These are phyloP conservation scores for Scutellaria baicalensis DNA, from an alignment of 257 asterid genomes.

Conservation along the genomic window DNA sequence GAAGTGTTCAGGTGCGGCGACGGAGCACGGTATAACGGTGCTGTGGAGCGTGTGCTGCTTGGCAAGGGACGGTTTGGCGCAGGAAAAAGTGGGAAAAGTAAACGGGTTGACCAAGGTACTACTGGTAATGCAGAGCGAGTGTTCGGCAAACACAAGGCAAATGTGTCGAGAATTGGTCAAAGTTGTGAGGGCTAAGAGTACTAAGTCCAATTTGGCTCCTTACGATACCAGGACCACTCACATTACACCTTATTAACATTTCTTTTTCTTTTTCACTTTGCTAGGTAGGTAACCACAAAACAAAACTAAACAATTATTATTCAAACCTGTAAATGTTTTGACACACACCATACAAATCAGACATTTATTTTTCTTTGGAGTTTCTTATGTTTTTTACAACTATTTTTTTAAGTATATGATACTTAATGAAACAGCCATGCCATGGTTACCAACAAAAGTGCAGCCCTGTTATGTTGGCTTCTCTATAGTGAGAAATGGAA, in stretches of 20 bases:
- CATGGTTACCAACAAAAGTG: no score
- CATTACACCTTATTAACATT: slow-evolving; percentile 62
- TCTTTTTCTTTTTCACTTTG: background rate
- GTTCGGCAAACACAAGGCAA: slow-evolving; percentile 39
- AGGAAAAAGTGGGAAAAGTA: slow-evolving; percentile 39
- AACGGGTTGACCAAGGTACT: slow-evolving; percentile 78
- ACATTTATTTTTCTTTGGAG: background rate
- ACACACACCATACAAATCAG: slow-evolving; percentile 7
- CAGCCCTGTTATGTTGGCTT: no score
- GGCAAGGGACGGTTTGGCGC: slow-evolving; percentile 48
- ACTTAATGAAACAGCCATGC: no score
- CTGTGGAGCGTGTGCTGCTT: slow-evolving; percentile 85
- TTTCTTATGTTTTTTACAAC: no score
- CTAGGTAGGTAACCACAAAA: slow-evolving; percentile 14
- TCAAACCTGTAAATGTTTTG: slow-evolving; percentile 24
- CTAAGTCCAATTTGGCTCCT: slow-evolving; percentile 77
- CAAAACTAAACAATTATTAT: no score
- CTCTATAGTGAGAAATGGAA: no score
- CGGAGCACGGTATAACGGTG: slow-evolving; percentile 78
- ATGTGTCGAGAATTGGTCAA: slow-evolving; percentile 91
- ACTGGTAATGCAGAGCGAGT: slow-evolving; percentile 84
- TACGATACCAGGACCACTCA: slow-evolving; percentile 80
- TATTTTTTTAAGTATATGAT: no score
- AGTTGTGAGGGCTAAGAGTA: slow-evolving; percentile 47
- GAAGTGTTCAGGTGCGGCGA: slow-evolving; percentile 68